Evolutionary conservation across 2,329 filamentous ascomycete genomes (phyloP), one percentile per base, ranked within the genome.

Genomic region (Mollisia scopiformis): DNA sequence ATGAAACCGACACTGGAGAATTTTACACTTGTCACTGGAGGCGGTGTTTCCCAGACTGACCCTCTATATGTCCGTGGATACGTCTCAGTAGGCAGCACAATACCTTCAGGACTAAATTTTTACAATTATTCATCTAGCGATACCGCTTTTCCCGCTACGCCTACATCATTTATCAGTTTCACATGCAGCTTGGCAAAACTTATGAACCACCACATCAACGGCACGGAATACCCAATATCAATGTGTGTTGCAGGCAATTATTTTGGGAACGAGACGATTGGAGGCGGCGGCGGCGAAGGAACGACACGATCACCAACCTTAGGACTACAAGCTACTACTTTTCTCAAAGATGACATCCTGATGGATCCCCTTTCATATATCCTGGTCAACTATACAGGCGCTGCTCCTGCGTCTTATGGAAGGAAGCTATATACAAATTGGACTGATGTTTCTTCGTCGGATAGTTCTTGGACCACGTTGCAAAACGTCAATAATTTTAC

Each of bases 191-290:
- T 57, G 21, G 19, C 43, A 39, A 41, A 27, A 27, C 13, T 47
- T 4, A 47, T 27, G 43, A 47, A 28, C 23, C 2, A 2, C 2
- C 3, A 4, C 16, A 6, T 21, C 39, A 13, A 21, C 11, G 3
- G 3, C 5, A 16, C 8, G 43, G 56, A 58, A 21, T 41, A n/a
- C 31, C 33, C 56, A 2, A 53, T 53, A 23, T 30, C 56, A n/a
- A 53, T 58, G 33, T 58, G 47, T 19, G 33, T 46, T 27, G 56
- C 47, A 14, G 56, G 56, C 1, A 58, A 58, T n/a, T 31, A 8
- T 11, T 43, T 30, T n/a, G 47, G n/a, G 6, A 43, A 43, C 46
- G 35, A 52, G 47, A 30, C 16, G 21, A 33, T 31, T 31, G 16
- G 2, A 3, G 55, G 28, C 11, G 55, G 28, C 7, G 35, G 33